Evolutionary conservation across 2,329 filamentous ascomycete species (phyloP), one percentile per base, ranked within the genome.

Genomic region (Claviceps quebecensis): DNA sequence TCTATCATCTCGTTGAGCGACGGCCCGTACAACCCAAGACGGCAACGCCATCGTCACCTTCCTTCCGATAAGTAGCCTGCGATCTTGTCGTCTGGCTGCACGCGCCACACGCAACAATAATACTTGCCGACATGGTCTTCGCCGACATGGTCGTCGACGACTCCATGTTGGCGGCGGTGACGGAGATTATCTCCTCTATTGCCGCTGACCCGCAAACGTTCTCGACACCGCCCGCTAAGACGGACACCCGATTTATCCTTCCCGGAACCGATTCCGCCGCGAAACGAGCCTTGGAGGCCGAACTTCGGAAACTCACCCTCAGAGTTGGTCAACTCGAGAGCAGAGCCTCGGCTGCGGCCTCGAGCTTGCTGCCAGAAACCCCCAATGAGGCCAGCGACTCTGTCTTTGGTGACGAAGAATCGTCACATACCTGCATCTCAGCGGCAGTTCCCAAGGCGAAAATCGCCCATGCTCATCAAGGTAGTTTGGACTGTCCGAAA

Each of bases 281-380:
- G 58, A 97, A 97, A 71, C 75, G 78, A 58, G 77, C 77, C 36
- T 79, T 97, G 55, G 89, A 97, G 70, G 75, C 77, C 54, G 91
- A 97, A 70, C 78, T 98, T 53, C 79, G 84, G 48, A 84, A 86
- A 52, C 78, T 97, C 56, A 79, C 84, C 54, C 72, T 82, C 55
- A 78, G 93, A 58, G 81, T 97, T 58, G 85, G 89, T 57, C 81
- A 83, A 57, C 80, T 97, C 59, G 90, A 97, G 72, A 80, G 81
- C 59, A 84, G 84, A 69, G 84, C 86, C 57, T 79, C 77, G 62
- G 72, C 77, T 52, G 69, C 77, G 54, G 74, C 76, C 53, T 67
- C 76, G 53, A 74, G 76, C 57, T 71, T 76, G 52, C 77, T 90
- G 60, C 88, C 88, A 59, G 84, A 90, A 63, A 93, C 87, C 9